Evolutionary conservation across 768 basidiomycete genomes (phyloP).

Genomic region (Lactarius quietus): DNA sequence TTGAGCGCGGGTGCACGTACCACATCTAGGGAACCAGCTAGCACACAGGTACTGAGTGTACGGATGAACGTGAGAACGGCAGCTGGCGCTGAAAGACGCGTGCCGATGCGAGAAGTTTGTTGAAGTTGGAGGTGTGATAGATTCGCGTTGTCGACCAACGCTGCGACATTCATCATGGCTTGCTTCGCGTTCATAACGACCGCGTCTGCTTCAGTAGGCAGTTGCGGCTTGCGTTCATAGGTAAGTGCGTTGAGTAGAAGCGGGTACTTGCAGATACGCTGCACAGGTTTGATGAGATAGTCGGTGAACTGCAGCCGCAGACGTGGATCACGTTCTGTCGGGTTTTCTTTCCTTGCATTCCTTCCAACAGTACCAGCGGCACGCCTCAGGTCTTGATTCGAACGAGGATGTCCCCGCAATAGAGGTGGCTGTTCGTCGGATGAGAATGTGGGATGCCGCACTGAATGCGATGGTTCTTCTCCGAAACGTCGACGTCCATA

Average conservation of each 20-base stretch:
- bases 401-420: not conserved
- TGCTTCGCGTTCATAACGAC: constrained; percentile 18
- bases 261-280: constrained; percentile 94
- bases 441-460: not conserved
- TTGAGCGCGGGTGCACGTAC: constrained; percentile 61
- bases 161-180: constrained; percentile 24
- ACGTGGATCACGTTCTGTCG: constrained; percentile 15
- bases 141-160: constrained; percentile 25
- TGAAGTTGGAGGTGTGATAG: constrained; percentile 13
- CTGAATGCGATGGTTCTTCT: not conserved
- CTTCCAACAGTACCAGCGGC: constrained; percentile 1
- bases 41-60: constrained; percentile 72
- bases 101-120: constrained; percentile 28
- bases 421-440: not conserved
- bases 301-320: constrained; percentile 66
- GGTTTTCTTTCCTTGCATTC: constrained; percentile 13
- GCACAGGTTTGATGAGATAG: constrained; percentile 96
- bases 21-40: constrained; percentile 87
- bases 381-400: constrained; percentile 2
- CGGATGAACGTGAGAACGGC: constrained; percentile 57
- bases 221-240: constrained; percentile 1
- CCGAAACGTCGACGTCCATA: not conserved
- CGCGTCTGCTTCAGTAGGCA: constrained; percentile 6
- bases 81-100: constrained; percentile 34
- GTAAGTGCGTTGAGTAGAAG: constrained; percentile 76